Conservation (phyloP, 768 basidiomycete species). For the Botryobasidium botryosum region DNA sequence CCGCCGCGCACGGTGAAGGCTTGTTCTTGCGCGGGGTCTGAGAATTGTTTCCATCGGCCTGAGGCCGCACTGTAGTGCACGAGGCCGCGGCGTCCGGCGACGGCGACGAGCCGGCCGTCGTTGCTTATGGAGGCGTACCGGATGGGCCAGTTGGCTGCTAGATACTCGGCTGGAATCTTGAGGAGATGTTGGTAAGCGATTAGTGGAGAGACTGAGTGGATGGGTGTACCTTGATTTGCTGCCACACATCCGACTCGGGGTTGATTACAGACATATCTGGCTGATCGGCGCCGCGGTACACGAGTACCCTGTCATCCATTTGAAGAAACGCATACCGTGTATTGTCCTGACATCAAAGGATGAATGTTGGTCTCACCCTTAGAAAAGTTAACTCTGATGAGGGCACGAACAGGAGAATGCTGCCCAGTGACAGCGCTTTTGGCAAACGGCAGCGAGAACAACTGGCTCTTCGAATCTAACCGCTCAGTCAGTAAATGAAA, state of each 20-base stretch:
- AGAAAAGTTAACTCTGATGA: not conserved
- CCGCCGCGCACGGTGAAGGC: conserved; percentile 81
- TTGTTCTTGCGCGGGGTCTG: conserved; percentile 65
- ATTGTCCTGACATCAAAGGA: conserved; percentile 51
- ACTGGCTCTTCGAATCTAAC: conserved; percentile 34
- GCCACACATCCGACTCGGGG: conserved; percentile 96
- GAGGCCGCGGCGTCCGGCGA: conserved; percentile 81
- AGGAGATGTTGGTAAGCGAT: conserved; percentile 5
- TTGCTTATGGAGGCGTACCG: conserved; percentile 78
- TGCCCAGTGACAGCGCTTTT: conserved; percentile 88
- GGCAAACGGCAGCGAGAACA: conserved; percentile 81
- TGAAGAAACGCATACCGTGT: conserved; percentile 90
- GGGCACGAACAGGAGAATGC: conserved; percentile 60
- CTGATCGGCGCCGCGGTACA: conserved; percentile 93
- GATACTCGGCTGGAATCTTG: conserved; percentile 78
- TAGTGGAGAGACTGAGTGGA: conserved; percentile 2
- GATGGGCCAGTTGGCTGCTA: conserved; percentile 86
- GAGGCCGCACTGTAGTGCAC: conserved; percentile 89
- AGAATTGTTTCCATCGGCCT: conserved; percentile 88
- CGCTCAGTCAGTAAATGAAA: conserved; percentile 24
- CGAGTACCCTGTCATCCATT: conserved; percentile 82
- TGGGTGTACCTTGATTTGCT: conserved; percentile 63
- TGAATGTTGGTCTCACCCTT: not conserved
- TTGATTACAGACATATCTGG: conserved; percentile 98
- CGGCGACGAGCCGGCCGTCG: conserved; percentile 81